Conservation (phyloP, 495 filamentous ascomycete genomes). For the Penicillium parvum region DNA sequence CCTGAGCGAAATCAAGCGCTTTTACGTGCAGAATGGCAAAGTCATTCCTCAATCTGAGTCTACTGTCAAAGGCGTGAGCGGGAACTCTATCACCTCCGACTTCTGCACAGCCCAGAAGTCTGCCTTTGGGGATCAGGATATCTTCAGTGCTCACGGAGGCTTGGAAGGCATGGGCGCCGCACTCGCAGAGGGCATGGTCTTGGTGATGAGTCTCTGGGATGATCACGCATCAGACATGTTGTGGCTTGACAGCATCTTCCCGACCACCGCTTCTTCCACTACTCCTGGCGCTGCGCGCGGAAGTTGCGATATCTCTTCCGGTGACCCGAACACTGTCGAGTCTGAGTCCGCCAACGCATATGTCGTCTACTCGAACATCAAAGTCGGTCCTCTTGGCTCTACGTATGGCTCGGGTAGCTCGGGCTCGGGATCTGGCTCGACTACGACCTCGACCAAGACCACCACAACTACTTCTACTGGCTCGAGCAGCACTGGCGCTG, state of each 20-base stretch:
- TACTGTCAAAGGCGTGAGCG: slow-evolving; percentile 48
- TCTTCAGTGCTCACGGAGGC: slow-evolving; percentile 58
- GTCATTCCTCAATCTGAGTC: slow-evolving; percentile 56
- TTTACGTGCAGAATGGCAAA: slow-evolving; percentile 67
- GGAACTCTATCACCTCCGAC: slow-evolving; percentile 53
- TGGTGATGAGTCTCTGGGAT: slow-evolving; percentile 78
- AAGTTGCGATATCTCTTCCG: slow-evolving; percentile 58
- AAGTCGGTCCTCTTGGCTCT: slow-evolving; percentile 61
- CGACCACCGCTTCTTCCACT: slow-evolving; percentile 49
- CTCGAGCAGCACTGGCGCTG: slow-evolving; percentile 21
- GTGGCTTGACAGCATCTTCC: slow-evolving; percentile 79
- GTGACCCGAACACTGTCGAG: slow-evolving; percentile 61
- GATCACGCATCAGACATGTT: slow-evolving; percentile 75
- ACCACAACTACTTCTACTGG: slow-evolving; percentile 20
- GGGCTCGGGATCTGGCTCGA: slow-evolving; percentile 11
- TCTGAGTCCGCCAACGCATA: slow-evolving; percentile 45
- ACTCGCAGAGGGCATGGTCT: slow-evolving; percentile 58
- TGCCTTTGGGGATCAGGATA: slow-evolving; percentile 56
- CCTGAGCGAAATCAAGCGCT: slow-evolving; percentile 61
- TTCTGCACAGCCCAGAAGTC: slow-evolving; percentile 60
- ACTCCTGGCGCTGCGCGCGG: slow-evolving; percentile 66
- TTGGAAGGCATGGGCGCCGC: slow-evolving; percentile 53
- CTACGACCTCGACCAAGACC: slow-evolving; percentile 5
- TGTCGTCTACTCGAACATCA: slow-evolving; percentile 66
- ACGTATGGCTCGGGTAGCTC: slow-evolving; percentile 40